Base-by-base conservation (phyloP, 2,329 filamentous ascomycete genomes). In the Neofusicoccum kwambonambiense region DNA sequence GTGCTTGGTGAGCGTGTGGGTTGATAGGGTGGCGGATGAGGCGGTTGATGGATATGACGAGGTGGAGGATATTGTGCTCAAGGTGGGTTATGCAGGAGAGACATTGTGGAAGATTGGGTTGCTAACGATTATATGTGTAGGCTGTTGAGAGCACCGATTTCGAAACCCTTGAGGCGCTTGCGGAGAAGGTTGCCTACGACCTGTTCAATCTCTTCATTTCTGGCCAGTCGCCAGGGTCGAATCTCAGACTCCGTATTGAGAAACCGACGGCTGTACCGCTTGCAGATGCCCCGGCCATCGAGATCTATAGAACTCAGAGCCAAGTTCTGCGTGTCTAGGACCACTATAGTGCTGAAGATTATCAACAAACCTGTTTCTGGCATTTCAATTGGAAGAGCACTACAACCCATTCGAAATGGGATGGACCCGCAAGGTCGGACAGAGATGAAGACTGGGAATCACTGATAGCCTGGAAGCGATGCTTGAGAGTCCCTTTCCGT, bases 251-350 rank as follows among this genome's bases (percentile, higher is more conserved):
- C 42, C 79, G 80, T 27, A 78, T 93, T 60, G 87, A 88, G 76
- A 93, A 93, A 78, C 90, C 90, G 2, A 87, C 89, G 12, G 90
- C 90, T 0, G 88, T 93, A 19, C 84, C 87, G 0, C 86, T 90
- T 70, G 90, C 90, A 1, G 90, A 92, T 68, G 88, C 87, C 11
- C 89, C 90, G 0, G 82, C 84, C 4, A 87, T 93, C 5, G 89
- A 92, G 74, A 81, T 89, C 41, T 70, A 71, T 41, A 69, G 73
- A 44, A 66, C 63, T 15, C 63, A 42, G 44, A 3, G 4, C n/a
- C 41, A 65, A 15, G 41, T 57, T 8, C 39, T 42, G 19, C 4
- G 19, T 39, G 9, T 9, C 11, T 39, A 15, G 13, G 37, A 39
- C 13, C 37, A 39, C 27, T 5, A 31, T 31, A 7, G 27, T 3